These are phyloP conservation scores for Globisporangium irregulare DNA, from an alignment of 352 stramenopile species.

Conservation along the genomic window DNA sequence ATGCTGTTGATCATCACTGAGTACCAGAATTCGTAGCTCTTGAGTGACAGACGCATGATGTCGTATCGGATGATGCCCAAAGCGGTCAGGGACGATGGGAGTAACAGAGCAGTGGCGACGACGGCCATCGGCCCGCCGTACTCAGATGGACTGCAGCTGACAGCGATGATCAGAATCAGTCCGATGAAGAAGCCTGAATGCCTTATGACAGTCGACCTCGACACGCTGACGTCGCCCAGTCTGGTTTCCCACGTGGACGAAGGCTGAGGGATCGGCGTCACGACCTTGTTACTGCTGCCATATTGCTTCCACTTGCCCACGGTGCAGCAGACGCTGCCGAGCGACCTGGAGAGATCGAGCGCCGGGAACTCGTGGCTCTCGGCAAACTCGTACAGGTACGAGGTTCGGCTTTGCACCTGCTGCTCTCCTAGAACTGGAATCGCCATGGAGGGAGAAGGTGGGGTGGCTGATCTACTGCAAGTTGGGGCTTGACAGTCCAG, in stretches of 20 bases:
- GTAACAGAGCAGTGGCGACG: neutral
- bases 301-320: neutral
- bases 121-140: neutral
- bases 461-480: neutral
- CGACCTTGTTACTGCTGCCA: neutral
- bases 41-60: neutral
- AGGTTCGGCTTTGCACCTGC: neutral
- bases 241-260: neutral
- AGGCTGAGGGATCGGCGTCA: neutral
- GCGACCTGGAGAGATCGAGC: constrained; percentile 13
- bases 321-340: constrained; percentile 9
- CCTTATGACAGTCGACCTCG: neutral
- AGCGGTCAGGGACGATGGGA: neutral
- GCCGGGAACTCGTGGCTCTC: constrained; percentile 10
- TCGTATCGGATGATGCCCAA: neutral
- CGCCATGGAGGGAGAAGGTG: neutral
- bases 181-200: neutral
- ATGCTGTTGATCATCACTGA: neutral
- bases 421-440: neutral
- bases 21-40: neutral
- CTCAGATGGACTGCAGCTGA: neutral
- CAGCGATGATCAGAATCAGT: neutral
- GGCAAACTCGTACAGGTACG: constrained; percentile 18
- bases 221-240: neutral
- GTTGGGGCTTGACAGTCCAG: neutral